Base-by-base conservation (phyloP, 768 basidiomycete species). In the Lactarius akahatsu region DNA sequence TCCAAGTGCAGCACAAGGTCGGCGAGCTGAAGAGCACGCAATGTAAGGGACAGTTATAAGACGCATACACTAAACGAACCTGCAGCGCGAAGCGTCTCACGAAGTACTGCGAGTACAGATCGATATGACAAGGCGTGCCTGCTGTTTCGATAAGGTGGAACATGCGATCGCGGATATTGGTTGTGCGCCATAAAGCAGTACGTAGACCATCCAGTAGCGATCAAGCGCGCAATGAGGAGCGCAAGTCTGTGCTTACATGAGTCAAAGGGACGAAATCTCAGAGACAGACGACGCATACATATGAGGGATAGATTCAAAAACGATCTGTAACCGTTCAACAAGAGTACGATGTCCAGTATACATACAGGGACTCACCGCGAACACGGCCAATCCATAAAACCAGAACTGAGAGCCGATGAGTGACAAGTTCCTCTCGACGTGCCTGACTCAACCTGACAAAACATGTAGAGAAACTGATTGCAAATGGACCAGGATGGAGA, bases 291-390 rank as follows among this genome's bases (percentile, higher is more conserved):
- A 3, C 18, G 71, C 81, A 62, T 68, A 85, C 85, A 81, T 73
- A 70, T 86, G 85, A 20, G 86, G 83, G 2, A 84, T 79, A 1
- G 85, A 86, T 64, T 84, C 81, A 43, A 78, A 78, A 20, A 81
- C 66, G 64, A 86, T 79, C 76, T 77, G 43, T 23, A 60, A 34
- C 26, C 28, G 2, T 0, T 54, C 52, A 59, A 57, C 30, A 47
- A 64, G 41, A 26, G 59, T 18, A n/a, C 34, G 40, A 41, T 28
- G 26, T 26, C 2, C 15, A 15, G 7, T 16, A 13, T 52, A 13
- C 4, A 4, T 9, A 28, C 8, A 15, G 36, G 54, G 4, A 62
- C 59, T 43, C 61, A 71, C 70, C 5, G 71, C 72, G 40, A 70
- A 68, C 18, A 72, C 59, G 0, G 72, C 62, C n/a, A 70, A 41